Base-by-base conservation (phyloP, 2,329 filamentous ascomycete species). In the Leptographium galeiforme region DNA sequence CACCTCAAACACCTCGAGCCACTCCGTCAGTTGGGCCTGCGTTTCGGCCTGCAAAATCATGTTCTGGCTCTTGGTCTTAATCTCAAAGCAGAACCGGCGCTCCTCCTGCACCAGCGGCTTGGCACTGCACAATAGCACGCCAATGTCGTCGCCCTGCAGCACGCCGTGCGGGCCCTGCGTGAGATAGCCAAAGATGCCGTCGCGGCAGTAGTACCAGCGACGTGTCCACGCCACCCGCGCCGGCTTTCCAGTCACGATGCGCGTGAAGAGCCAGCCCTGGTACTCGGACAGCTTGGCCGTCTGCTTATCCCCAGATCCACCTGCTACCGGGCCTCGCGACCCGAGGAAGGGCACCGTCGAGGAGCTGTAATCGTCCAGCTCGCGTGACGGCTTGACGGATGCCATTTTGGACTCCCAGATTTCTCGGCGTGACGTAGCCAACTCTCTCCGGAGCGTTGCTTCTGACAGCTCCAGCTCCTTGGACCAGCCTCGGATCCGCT, bases 171-270 rank as follows among this genome's bases (percentile, higher is more conserved):
- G 73, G 4, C 87, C 87, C 62, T 94, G 89, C 19, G 93, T 79
- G 6, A 98, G 75, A 82, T 89, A 97, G 25, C 93, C 93, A 67
- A 98, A 97, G 55, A 97, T 93, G 41, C 93, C 91, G 63, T 95
- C 85, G 58, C 91, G 90, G 61, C 95, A 85, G 66, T 95, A 97
- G 64, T 93, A 95, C 93, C 93, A 98, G 52, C 91, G 79, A 56
- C 89, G 80, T 32, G 89, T 78, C 93, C 93, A 98, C 43, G 81
- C 78, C n/a, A 89, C 89, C 57, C 91, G 78, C 14, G 89, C 87
- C 0, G 91, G 91, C 66, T 96, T 97, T 39, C 89, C 90, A 1
- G 87, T 83, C 8, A 90, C 72, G 1, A 84, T 87, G 51, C 89
- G 79, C 60, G 95, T 67, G 66, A 90, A 95, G 2, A 98, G 71